Evolutionary conservation across 164 flowering plant genomes (phyloP), one percentile per base, ranked within the genome.

Genomic region (Cinnamomum chago): DNA sequence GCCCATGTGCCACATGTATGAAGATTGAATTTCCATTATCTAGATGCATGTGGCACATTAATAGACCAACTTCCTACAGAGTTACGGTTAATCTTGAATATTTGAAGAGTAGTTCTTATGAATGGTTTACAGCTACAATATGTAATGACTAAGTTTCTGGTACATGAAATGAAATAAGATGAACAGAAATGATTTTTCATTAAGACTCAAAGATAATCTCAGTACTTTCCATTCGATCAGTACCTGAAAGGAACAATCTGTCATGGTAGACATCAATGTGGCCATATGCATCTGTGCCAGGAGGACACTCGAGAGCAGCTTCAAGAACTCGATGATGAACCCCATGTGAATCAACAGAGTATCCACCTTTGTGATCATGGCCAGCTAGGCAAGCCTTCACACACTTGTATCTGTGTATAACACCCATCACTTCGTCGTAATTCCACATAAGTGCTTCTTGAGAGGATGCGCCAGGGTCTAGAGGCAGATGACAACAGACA

Each of bases 221-320:
- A 65, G 86, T 84, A 81, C 86, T 88, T 40, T 70, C 25, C 91
- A 94, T 83, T 65, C 91, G 80, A 73, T 81, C 95, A 17, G 86
- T 84, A 33, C 97, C 98, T 25, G 75, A 28, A 74, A 94, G 95
- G 27, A 79, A 79, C 75, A 92, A 75, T 65, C 85, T 82, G 74
- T 94, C 86, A 30, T 86, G 78, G 73, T 84, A 92, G 70, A 84
- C 94, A 81, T 92, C 94, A 1, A 91, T 74, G 72, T 80, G 78
- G 2, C 98, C 98, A 75, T 84, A 94, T 33, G 97, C 86, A 77
- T 88, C 82, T 13, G 91, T 83, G 10, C 89, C 97, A 10, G 98
- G 94, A 62, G 98, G 96, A 70, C 98, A 94, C 76, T 94, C 98
- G 2, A 95, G 83, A 27, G 97, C 97, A 55, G 98, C 98, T 86